Conservation (phyloP, 2,329 filamentous ascomycete species). For the Aspergillus pseudonomiae region DNA sequence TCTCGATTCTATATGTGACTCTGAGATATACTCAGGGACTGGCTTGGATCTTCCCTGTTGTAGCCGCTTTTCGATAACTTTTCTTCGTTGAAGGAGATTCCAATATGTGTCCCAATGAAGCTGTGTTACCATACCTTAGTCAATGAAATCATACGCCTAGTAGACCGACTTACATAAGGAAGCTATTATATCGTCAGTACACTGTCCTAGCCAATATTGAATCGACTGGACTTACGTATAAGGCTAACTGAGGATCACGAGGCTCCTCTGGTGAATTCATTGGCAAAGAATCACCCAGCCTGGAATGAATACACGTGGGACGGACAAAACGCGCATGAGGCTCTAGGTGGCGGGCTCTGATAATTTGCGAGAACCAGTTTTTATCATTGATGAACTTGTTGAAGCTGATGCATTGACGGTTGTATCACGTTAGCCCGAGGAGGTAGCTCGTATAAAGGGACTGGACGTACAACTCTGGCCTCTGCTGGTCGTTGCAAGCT, state of each 20-base stretch:
- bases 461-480: conserved; percentile 23
- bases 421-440: neutral
- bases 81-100: conserved; percentile 59
- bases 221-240: conserved; percentile 30
- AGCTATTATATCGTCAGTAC: conserved; percentile 21
- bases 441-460: neutral
- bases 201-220: neutral
- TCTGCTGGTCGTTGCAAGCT: conserved; percentile 28
- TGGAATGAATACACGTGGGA: conserved; percentile 38
- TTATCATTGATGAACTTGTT: conserved; percentile 37
- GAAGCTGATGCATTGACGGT: conserved; percentile 34
- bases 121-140: conserved; percentile 29
- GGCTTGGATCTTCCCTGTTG: conserved; percentile 59
- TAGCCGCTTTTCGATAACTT: conserved; percentile 57
- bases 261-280: conserved; percentile 12
- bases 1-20: conserved; percentile 59
- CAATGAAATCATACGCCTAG: neutral
- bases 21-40: conserved; percentile 57
- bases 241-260: conserved; percentile 30
- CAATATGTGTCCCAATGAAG: conserved; percentile 68
- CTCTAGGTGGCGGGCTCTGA: conserved; percentile 41
- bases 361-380: conserved; percentile 41
- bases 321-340: conserved; percentile 44
- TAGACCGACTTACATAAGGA: conserved; percentile 30
- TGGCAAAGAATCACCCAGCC: conserved; percentile 26